Conservation (phyloP, 2,329 filamentous ascomycete species). For the Penicillium sp. region DNA sequence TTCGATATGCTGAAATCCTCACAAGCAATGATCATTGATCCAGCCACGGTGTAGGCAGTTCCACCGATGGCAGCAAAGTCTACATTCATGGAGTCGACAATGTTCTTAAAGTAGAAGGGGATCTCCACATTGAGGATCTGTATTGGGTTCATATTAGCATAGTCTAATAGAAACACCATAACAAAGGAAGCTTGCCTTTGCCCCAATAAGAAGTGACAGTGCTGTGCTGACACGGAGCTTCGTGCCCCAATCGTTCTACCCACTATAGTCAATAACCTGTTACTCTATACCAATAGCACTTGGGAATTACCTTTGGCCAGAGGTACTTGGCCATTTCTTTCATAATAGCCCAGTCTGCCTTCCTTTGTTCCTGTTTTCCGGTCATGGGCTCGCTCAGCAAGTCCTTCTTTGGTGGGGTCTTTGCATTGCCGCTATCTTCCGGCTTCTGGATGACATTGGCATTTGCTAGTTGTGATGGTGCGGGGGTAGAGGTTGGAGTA, state of each 20-base stretch:
- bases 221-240: constrained; percentile 82
- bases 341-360: constrained; percentile 97
- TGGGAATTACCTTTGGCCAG: constrained; percentile 70
- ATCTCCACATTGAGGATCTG: constrained; percentile 88
- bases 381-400: constrained; percentile 63
- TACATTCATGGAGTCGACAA: constrained; percentile 96
- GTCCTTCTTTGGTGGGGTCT: constrained; percentile 49
- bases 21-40: constrained; percentile 88
- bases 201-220: constrained; percentile 77
- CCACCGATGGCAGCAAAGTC: constrained; percentile 85
- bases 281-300: constrained; percentile 16
- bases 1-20: constrained; percentile 28
- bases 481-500: constrained; percentile 1
- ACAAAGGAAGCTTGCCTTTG: constrained; percentile 60
- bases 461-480: constrained; percentile 18
- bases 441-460: constrained; percentile 19
- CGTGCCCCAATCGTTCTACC: constrained; percentile 68
- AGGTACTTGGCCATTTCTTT: constrained; percentile 95
- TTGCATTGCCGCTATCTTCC: constrained; percentile 21
- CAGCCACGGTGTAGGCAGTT: constrained; percentile 82
- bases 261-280: constrained; percentile 7
- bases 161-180: not conserved
- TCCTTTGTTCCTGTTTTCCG: constrained; percentile 81
- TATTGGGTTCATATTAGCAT: constrained; percentile 27
- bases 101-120: constrained; percentile 98